A percentile compares a stretch with the other conserved stretches of the same genome.
These are phyloP conservation scores for Penicillium bovifimosum DNA, from an alignment of 495 filamentous ascomycete genomes.

Conservation along the genomic window DNA sequence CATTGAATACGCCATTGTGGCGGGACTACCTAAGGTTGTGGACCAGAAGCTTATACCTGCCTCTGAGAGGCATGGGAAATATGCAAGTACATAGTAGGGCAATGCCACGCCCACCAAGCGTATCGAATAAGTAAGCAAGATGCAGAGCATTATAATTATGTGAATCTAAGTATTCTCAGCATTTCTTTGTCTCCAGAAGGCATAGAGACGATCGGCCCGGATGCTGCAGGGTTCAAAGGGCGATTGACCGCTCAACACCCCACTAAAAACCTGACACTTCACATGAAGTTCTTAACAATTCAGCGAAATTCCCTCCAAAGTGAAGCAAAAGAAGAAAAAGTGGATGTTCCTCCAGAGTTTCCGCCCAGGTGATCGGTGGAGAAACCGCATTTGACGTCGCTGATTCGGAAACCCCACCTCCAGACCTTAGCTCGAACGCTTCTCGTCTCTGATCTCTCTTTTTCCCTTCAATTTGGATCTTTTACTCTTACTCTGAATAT, in stretches of 20 bases:
- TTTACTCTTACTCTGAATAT: conserved; percentile 12
- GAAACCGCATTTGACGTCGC: conserved; percentile 38
- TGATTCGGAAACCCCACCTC: conserved; percentile 23
- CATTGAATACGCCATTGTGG: conserved; percentile 2
- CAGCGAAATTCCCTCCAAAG: neutral
- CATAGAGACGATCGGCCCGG: neutral
- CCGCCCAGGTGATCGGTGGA: conserved; percentile 35
- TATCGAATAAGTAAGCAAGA: neutral
- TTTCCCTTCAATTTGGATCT: conserved; percentile 4
- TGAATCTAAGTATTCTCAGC: neutral
- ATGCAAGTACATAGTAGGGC: neutral
- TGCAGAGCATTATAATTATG: neutral
- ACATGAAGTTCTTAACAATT: neutral
- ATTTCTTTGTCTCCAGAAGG: neutral
- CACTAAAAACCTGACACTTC: neutral
- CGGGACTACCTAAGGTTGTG: neutral
- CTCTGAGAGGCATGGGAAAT: neutral
- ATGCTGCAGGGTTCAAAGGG: conserved; percentile 4
- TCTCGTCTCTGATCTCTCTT: conserved; percentile 2
- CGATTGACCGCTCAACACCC: conserved; percentile 3
- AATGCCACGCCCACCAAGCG: neutral
- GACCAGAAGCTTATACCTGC: neutral
- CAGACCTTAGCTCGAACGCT: conserved; percentile 15
- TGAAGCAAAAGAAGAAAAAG: conserved; percentile 1
- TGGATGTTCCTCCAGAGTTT: conserved; percentile 26